A percentile compares a stretch with the other conserved stretches of the same genome.
phyloP scores from a whole-genome alignment of 208 protist species.

The Leishmania major region DNA sequence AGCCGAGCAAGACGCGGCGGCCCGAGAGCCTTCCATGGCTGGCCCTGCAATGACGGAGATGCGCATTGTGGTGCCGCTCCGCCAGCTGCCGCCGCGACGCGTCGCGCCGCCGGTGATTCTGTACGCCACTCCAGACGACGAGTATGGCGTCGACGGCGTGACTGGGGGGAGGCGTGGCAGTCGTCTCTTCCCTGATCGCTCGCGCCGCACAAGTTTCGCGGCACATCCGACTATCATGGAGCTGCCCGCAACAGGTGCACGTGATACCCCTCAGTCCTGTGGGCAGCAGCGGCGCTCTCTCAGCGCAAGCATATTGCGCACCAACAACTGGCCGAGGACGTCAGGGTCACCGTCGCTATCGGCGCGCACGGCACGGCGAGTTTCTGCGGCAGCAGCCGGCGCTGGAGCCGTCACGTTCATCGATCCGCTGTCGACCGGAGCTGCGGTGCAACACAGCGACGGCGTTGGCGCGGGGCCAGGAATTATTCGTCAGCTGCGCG shows the following conservation, averaged over 20 bases:
- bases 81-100: constrained; percentile 14
- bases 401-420: background rate
- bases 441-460: background rate
- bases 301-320: background rate
- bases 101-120: constrained; percentile 20
- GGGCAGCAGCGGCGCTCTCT: background rate
- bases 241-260: background rate
- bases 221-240: constrained; percentile 20
- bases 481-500: constrained; percentile 8
- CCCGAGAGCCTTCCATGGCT: background rate
- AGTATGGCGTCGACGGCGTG: background rate
- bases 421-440: background rate
- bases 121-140: constrained; percentile 10
- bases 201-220: constrained; percentile 33
- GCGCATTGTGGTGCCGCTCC: constrained; percentile 24
- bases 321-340: background rate
- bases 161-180: background rate
- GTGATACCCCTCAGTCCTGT: background rate
- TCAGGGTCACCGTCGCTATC: background rate
- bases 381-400: background rate
- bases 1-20: constrained; percentile 3
- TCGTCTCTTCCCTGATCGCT: background rate
- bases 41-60: background rate
- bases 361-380: background rate
- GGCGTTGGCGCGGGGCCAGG: background rate